Conservation (phyloP, 768 basidiomycete species). For the Pholiota microspora region DNA sequence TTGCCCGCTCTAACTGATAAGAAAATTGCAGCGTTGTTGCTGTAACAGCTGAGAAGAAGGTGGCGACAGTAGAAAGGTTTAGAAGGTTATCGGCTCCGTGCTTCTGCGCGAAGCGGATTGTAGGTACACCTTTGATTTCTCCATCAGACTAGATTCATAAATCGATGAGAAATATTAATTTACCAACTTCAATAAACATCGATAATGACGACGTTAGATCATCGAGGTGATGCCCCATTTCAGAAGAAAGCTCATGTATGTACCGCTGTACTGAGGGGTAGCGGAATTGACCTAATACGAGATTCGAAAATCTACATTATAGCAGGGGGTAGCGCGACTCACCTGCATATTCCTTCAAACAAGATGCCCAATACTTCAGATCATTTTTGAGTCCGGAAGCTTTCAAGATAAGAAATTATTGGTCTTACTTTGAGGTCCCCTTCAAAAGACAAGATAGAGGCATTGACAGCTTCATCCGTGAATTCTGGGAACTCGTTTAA, state of each 20-base stretch:
- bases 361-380: slow-evolving; percentile 70
- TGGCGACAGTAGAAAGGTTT: slow-evolving; percentile 74
- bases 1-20: slow-evolving; percentile 35
- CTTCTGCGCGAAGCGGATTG: slow-evolving; percentile 74
- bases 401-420: neutral
- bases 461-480: slow-evolving; percentile 68
- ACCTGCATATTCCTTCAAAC: slow-evolving; percentile 64
- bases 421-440: slow-evolving; percentile 60
- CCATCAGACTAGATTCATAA: no score
- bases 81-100: slow-evolving; percentile 68
- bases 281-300: slow-evolving; percentile 58
- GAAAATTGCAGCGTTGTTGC: slow-evolving; percentile 74
- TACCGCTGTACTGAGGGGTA: slow-evolving; percentile 73
- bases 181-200: slow-evolving; percentile 76
- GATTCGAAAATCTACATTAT: neutral
- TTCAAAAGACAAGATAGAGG: slow-evolving; percentile 65
- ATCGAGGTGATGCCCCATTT: slow-evolving; percentile 75
- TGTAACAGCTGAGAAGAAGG: slow-evolving; percentile 75
- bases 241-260: slow-evolving; percentile 69
- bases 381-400: neutral
- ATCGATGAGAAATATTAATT: no score
- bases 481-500: slow-evolving; percentile 81
- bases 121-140: slow-evolving; percentile 55
- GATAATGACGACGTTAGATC: slow-evolving; percentile 64
- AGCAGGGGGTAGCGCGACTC: slow-evolving; percentile 3